Base-by-base conservation (phyloP, 176 grass and related monocot genomes). In the bread wheat (Triticum aestivum) region DNA sequence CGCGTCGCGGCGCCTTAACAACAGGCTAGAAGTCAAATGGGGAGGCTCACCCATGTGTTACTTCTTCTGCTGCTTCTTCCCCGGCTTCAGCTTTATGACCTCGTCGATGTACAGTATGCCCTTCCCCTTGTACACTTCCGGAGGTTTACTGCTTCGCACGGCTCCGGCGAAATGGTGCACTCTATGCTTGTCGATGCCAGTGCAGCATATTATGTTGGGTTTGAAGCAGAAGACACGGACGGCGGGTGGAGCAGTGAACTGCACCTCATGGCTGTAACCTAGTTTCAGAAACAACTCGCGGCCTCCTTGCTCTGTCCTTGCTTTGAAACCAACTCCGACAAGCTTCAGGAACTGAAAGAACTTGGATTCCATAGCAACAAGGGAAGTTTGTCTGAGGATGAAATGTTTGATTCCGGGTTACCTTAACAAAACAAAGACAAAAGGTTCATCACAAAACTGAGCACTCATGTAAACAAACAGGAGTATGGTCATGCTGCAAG, bases 171-270 rank as follows among this genome's bases (percentile, higher is more conserved):
- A 97, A 23, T 87, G 86, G 80, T 94, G 83, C 2, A 90, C 90
- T n/a, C 88, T 65, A 0, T 92, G 65, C 86, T 90, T 87, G 66
- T 92, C 83, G 0, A 97, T 87, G 4, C 92, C 92, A 0, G 83
- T 77, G 29, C 88, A 94, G 21, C 90, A 92, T 35, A 97, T 92
- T 72, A 94, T 37, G 70, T 94, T 94, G 61, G 88, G 80, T 49
- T 89, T 94, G 42, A 97, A 92, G 83, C 92, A 97, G 85, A 97
- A 97, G 38, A 90, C 92, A 0, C 88, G 79, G 66, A 97, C 94
- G 4, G 88, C 88, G 10, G 92, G 92, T 68, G 92, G 92, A 45
- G 91, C 92, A 0, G 83, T 76, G 61, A 97, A 97, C 29, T 90
- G 89, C 29, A 97, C 86, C 66, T 97, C 92, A 3, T 94, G 94